A percentile compares a stretch with the other conserved stretches of the same genome.
These are phyloP conservation scores for Corrigiola litoralis DNA, from an alignment of 179 eudicot genomes.

Conservation along the genomic window DNA sequence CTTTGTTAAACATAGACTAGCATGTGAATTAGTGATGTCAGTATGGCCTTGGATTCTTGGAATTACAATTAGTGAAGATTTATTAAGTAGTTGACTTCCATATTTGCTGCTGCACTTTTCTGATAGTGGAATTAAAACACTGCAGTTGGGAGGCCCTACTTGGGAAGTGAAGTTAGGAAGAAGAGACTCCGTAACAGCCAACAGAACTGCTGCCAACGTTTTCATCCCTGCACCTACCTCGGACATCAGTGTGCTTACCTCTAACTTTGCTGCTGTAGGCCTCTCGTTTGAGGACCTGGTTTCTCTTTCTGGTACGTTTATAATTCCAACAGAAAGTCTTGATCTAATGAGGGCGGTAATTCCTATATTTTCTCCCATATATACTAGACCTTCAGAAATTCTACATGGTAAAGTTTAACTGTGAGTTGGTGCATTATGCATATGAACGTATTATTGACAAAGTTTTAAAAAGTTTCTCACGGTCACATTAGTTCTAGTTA, in stretches of 20 bases:
- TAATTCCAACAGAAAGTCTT: too few relatives aligned
- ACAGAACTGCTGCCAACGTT: conserved; percentile 25
- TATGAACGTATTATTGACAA: too few relatives aligned
- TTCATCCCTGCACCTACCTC: conserved; percentile 30
- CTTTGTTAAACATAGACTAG: neutral
- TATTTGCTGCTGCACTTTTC: neutral
- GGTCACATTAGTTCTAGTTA: too few relatives aligned
- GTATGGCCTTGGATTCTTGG: neutral
- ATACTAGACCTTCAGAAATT: too few relatives aligned
- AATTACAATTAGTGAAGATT: neutral
- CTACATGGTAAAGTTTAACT: too few relatives aligned
- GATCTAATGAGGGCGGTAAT: too few relatives aligned
- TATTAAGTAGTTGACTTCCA: neutral
- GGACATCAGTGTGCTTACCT: conserved; percentile 24
- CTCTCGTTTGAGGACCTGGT: conserved; percentile 31
- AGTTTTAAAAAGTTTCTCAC: too few relatives aligned
- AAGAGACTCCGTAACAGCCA: conserved; percentile 35
- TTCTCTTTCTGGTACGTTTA: conserved; percentile 32
- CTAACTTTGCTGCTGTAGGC: conserved; percentile 35
- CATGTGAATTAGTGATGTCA: too few relatives aligned
- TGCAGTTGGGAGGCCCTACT: conserved; percentile 38
- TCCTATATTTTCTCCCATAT: too few relatives aligned
- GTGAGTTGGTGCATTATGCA: too few relatives aligned
- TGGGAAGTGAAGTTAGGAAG: conserved; percentile 42
- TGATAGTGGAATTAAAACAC: neutral